Evolutionary conservation across 371 early-diverging fungal genomes (phyloP), one percentile per base, ranked within the genome.

Genomic region (Phascolomyces articulosus): DNA sequence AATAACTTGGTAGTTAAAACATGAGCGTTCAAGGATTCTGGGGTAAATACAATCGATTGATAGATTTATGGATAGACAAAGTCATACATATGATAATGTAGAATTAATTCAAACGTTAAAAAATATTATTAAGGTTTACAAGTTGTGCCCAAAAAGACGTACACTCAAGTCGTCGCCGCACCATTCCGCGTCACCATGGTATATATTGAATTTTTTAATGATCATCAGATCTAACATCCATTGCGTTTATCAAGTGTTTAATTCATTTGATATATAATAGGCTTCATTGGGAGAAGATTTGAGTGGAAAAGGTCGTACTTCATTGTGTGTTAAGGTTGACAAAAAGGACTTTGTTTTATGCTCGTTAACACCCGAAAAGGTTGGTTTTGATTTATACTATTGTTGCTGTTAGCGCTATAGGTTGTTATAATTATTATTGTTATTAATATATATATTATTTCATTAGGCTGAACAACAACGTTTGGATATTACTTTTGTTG

Each of bases 151-250:
- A 80, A 80, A 40, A 89, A 89, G 73, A 85, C 85, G 26, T 90
- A 88, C 68, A 72, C 76, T 34, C 89, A 90, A 74, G 69, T 79
- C n/a, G 90, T 92, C 58, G 90, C 90, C 49, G 82, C 80, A 60
- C 78, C 88, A 13, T 92, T 93, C 85, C 84, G 86, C 63, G 67
- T 93, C 62, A 80, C 89, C 40, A 88, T 87, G 75, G 90, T 89
- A 78, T 71, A 72, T 71, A 66, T 28, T 44, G 16, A 13, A 13
- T 34, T 34, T 11, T 34, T 34, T 34, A 34, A 34, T 34, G 34
- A n/a, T n/a, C n/a, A n/a, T n/a, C n/a, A n/a, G n/a, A n/a, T n/a
- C n/a, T n/a, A n/a, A n/a, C n/a, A n/a, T n/a, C n/a, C n/a, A n/a
- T n/a, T n/a, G n/a, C n/a, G n/a, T n/a, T n/a, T n/a, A n/a, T n/a